These are phyloP conservation scores for Rhynchospora breviuscula DNA, from an alignment of 176 grass and related monocot genomes.

Conservation along the genomic window DNA sequence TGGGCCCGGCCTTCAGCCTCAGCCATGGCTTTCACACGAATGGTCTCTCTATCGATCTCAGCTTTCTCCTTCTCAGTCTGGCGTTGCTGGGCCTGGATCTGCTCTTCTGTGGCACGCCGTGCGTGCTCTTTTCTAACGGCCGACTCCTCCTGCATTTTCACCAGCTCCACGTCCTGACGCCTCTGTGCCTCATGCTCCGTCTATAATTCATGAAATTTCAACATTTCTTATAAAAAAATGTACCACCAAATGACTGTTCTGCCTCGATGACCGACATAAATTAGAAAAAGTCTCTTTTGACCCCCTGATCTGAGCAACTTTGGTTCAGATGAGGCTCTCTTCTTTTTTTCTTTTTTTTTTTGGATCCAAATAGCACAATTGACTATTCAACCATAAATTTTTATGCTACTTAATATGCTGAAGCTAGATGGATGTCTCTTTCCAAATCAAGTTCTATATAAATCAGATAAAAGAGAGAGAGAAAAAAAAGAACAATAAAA, in stretches of 20 bases:
- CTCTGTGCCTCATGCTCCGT: constrained; percentile 60
- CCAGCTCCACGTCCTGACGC: constrained; percentile 64
- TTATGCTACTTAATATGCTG: too few species aligned
- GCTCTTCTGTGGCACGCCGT: constrained; percentile 55
- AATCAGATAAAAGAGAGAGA: too few species aligned
- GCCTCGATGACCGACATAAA: not conserved
- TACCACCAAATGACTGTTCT: not conserved
- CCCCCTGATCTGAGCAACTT: too few species aligned
- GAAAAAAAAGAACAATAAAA: too few species aligned
- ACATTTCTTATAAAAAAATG: not conserved
- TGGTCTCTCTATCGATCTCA: constrained; percentile 35
- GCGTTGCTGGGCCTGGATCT: constrained; percentile 53
- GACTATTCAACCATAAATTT: too few species aligned
- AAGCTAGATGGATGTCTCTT: too few species aligned
- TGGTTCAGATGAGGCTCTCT: too few species aligned
- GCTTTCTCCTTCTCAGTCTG: constrained; percentile 51
- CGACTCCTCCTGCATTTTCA: constrained; percentile 84
- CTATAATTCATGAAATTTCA: constrained; percentile 30
- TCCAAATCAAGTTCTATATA: too few species aligned
- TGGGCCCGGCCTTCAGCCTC: constrained; percentile 38
- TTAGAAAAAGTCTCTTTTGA: not conserved
- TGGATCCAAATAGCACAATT: too few species aligned
- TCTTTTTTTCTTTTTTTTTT: too few species aligned
- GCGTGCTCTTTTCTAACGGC: constrained; percentile 57
- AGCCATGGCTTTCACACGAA: constrained; percentile 38